phyloP scores from a whole-genome alignment of 768 basidiomycete genomes.

The Lactifluus piperatus region DNA sequence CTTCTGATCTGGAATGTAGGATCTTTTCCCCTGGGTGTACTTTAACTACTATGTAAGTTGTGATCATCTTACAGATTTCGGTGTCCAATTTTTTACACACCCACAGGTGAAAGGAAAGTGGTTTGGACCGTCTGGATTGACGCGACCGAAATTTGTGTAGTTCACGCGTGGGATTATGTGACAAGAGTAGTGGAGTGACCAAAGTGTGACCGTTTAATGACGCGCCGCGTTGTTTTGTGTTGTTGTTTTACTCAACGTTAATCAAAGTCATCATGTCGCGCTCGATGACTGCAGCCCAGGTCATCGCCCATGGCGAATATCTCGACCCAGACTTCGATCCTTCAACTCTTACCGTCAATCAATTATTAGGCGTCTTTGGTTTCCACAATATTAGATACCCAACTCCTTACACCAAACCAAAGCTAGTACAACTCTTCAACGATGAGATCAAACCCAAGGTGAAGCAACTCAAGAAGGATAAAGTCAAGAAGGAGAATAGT shows the following conservation, averaged over 20 bases:
- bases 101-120: constrained; percentile 26
- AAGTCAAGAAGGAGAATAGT: constrained; percentile 57
- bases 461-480: constrained; percentile 51
- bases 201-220: constrained; percentile 16
- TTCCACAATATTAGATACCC: constrained; percentile 73
- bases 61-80: neutral
- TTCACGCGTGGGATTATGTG: neutral
- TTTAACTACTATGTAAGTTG: constrained; percentile 22
- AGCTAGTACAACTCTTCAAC: constrained; percentile 69
- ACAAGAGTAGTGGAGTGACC: neutral
- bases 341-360: constrained; percentile 63
- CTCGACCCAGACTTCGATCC: constrained; percentile 75
- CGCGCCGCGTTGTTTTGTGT: neutral
- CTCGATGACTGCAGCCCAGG: constrained; percentile 60
- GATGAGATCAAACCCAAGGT: constrained; percentile 60
- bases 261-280: constrained; percentile 48
- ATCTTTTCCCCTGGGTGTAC: constrained; percentile 31
- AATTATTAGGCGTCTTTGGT: constrained; percentile 67
- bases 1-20: constrained; percentile 15
- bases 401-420: constrained; percentile 66
- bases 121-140: constrained; percentile 26
- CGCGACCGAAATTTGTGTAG: constrained; percentile 19
- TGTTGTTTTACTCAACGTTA: neutral
- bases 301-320: constrained; percentile 69
- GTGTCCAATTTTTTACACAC: neutral